phyloP scores from a whole-genome alignment of 164 flowering plant species.

The Stephania yunnanensis region DNA sequence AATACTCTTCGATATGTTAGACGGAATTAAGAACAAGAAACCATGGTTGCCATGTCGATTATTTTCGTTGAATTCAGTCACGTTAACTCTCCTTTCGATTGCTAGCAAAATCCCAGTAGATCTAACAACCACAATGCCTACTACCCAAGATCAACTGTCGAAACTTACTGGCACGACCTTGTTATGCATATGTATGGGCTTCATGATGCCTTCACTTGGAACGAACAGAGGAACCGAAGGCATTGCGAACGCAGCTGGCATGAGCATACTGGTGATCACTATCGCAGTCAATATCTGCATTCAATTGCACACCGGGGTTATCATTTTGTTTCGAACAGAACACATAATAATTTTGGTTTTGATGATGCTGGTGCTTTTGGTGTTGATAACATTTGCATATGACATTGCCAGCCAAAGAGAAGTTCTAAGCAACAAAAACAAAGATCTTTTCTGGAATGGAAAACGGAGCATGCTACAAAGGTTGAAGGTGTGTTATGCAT shows the following conservation, averaged over 20 bases:
- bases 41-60: neutral
- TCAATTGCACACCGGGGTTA: neutral
- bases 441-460: neutral
- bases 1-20: neutral
- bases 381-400: neutral
- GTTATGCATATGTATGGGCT: constrained; percentile 3
- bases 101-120: constrained; percentile 17
- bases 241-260: neutral
- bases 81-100: constrained; percentile 11
- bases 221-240: neutral
- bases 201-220: neutral
- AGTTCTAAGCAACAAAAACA: neutral
- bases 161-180: constrained; percentile 14
- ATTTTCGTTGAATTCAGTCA: constrained; percentile 12
- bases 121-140: constrained; percentile 10
- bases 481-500: neutral
- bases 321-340: neutral
- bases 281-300: neutral
- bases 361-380: neutral
- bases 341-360: neutral
- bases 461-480: neutral
- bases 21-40: neutral
- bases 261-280: neutral
- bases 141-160: constrained; percentile 12
- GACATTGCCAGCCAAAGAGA: neutral